Base-by-base conservation (phyloP, 2,329 filamentous ascomycete species). In the Cladosporium sp. region DNA sequence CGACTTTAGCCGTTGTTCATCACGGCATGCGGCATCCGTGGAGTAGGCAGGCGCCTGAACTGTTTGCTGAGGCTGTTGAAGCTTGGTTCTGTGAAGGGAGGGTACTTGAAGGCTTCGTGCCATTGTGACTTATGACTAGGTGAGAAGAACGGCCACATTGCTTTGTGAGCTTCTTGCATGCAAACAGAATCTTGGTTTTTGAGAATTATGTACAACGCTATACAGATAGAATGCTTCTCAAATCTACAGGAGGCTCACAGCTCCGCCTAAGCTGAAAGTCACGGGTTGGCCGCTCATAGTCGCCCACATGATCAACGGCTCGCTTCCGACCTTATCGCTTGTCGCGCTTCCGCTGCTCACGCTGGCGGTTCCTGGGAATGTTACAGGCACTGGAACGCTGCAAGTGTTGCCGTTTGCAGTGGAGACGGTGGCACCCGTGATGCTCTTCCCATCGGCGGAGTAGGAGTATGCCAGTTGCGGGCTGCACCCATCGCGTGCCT, bases 291-390 rank as follows among this genome's bases (percentile, higher is more conserved):
- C 78, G 61, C 70, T 75, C 75, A 80, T 73, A 0, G 74, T 76
- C 1, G 78, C 76, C 78, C 78, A 80, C 10, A 79, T 70, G 1
- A 77, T 79, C 46, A 78, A 65, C 6, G 78, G 78, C 35, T 80
- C 78, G 6, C 65, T 80, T n/a, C 86, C 87, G 21, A 86, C 71
- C 74, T 86, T 76, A 71, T 88, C 85, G 37, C 77, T 79, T 1
- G 77, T 79, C 23, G 66, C 52, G 7, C 62, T 65, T 49, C 64
- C 65, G 28, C 56, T 37, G 35, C 57, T 66, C 33, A 79, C 78
- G 0, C 78, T 80, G 50, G 76, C 77, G 21, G 80, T 77, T 5
- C 75, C 76, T 0, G 82, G 85, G 67, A 87, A 79, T 0, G 85
- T 87, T 21, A 88, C 80, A 0, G 86, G 85, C 58, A 88, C 82